Percentiles rank a stretch among this genome's conserved stretches.
These are phyloP conservation scores for Petunia secreta DNA, from an alignment of 257 asterid genomes.

Conservation along the genomic window DNA sequence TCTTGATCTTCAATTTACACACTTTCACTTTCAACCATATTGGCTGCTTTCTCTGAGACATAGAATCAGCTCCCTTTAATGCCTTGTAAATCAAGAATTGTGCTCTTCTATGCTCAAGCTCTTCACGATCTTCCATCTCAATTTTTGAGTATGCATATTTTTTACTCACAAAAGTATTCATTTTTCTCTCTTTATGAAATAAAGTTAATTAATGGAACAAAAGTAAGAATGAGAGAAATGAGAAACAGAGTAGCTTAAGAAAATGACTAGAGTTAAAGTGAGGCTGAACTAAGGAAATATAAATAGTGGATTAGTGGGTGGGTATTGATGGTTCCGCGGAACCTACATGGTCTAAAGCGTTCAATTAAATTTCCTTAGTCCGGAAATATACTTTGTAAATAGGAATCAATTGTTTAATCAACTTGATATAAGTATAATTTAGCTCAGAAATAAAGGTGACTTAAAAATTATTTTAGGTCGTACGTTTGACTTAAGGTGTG, in stretches of 20 bases:
- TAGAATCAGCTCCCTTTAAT: conserved; percentile 52
- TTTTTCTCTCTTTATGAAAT: not conserved
- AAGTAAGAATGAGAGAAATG: not conserved
- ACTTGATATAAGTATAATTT: too few relatives aligned
- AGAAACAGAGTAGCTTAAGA: not conserved
- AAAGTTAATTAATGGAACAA: not conserved
- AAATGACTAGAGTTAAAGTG: not conserved
- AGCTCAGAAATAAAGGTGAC: too few relatives aligned
- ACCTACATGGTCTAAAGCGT: too few relatives aligned
- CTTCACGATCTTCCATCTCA: conserved; percentile 64
- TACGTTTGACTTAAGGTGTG: too few relatives aligned
- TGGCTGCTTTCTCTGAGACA: conserved; percentile 46
- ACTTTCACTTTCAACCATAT: conserved; percentile 63
- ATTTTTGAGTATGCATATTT: conserved; percentile 54
- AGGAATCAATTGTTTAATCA: too few relatives aligned
- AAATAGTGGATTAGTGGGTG: conserved; percentile 39
- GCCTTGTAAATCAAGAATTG: conserved; percentile 81
- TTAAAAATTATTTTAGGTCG: too few relatives aligned
- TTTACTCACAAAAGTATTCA: conserved; percentile 45
- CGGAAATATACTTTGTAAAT: too few relatives aligned
- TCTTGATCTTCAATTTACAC: conserved; percentile 58
- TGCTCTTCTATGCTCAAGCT: conserved; percentile 53
- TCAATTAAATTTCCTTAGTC: too few relatives aligned
- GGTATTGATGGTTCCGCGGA: not conserved
- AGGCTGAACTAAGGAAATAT: conserved; percentile 34